phyloP scores from a whole-genome alignment of 129 eudicot species.

The Flaveria linearis region DNA sequence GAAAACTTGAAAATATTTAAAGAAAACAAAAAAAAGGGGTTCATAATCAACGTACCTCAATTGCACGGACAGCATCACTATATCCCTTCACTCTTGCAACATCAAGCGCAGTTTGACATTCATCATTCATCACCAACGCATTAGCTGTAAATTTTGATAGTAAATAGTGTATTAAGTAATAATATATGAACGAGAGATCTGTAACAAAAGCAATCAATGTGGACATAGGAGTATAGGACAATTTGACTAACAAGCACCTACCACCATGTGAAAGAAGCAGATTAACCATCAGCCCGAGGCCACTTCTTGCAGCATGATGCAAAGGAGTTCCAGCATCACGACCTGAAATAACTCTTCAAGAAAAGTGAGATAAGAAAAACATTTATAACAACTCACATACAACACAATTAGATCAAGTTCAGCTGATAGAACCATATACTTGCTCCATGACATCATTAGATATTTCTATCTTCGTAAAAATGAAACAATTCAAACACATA shows the following conservation, averaged over 20 bases:
- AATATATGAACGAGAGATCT: neutral
- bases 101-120: slow-evolving; percentile 84
- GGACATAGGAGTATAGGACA: neutral
- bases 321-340: slow-evolving; percentile 89
- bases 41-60: slow-evolving; percentile 55
- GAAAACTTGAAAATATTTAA: neutral
- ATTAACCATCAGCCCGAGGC: slow-evolving; percentile 69
- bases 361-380: neutral
- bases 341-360: slow-evolving; percentile 41
- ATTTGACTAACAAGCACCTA: slow-evolving; percentile 19
- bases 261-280: slow-evolving; percentile 86
- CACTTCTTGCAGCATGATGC: slow-evolving; percentile 96
- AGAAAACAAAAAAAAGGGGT: neutral
- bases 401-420: neutral
- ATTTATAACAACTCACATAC: neutral
- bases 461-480: neutral
- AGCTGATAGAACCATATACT: slow-evolving; percentile 14
- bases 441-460: neutral
- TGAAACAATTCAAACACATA: neutral
- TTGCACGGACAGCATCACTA: slow-evolving; percentile 69
- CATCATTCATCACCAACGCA: slow-evolving; percentile 77
- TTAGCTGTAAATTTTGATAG: slow-evolving; percentile 58
- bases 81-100: slow-evolving; percentile 80
- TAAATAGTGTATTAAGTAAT: neutral
- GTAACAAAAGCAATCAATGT: neutral